Evolutionary conservation across 805 yeast species (phyloP).

Genomic region (Saccharomycopsis oosterbeekiorum): DNA sequence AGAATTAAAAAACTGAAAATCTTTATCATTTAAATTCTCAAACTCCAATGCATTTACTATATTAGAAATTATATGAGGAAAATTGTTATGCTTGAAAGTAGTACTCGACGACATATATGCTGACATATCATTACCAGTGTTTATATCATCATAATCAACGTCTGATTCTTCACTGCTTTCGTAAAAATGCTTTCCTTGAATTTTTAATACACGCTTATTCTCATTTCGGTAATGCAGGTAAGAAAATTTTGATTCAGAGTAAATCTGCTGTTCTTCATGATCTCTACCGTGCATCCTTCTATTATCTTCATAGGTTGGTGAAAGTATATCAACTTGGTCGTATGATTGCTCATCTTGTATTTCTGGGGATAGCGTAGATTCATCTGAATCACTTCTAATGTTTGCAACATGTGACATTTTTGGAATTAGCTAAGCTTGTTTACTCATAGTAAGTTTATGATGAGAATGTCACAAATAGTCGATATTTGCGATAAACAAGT

Average conservation of each 20-base stretch:
- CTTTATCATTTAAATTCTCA: background rate
- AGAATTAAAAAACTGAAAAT: background rate
- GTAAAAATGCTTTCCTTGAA: background rate
- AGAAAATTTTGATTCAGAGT: background rate
- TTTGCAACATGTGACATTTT: background rate
- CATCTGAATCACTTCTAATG: background rate
- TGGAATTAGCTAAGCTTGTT: background rate
- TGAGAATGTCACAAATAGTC: too few species aligned
- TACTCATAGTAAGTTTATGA: too few species aligned
- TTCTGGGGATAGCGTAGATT: background rate
- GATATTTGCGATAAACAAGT: background rate
- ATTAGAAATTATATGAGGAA: background rate
- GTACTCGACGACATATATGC: too few species aligned
- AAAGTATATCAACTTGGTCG: background rate
- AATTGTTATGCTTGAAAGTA: background rate
- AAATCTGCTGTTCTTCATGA: background rate
- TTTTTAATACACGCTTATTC: background rate
- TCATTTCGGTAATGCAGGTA: background rate
- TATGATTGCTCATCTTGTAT: background rate
- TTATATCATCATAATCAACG: background rate
- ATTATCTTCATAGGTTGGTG: slow-evolving; percentile 34
- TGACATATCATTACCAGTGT: background rate
- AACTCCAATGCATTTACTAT: background rate
- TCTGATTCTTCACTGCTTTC: background rate
- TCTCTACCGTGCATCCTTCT: background rate